A percentile compares a stretch with the other conserved stretches of the same genome.
Conservation (phyloP, 192 early-diverging fungal species). For the Backusella westeae region DNA sequence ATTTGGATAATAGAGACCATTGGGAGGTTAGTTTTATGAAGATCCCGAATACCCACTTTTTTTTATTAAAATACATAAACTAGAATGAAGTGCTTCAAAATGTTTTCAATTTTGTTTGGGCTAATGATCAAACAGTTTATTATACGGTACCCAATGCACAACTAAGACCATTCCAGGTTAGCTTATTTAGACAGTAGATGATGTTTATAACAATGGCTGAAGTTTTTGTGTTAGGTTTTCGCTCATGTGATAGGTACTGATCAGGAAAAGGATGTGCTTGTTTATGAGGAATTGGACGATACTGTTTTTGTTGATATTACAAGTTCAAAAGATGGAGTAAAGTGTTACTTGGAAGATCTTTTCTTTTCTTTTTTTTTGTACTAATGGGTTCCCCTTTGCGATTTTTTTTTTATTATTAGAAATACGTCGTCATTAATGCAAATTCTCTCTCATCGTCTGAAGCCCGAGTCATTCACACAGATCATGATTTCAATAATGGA, state of each 20-base stretch:
- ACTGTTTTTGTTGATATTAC: constrained; percentile 77
- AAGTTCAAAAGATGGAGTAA: constrained; percentile 66
- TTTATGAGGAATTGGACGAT: constrained; percentile 63
- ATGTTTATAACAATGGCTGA: not conserved
- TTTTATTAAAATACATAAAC: not conserved
- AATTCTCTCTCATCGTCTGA: constrained; percentile 73
- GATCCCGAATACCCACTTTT: no score
- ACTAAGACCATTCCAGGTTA: constrained; percentile 61
- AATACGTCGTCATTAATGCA: constrained; percentile 65
- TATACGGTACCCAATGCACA: constrained; percentile 71
- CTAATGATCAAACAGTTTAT: constrained; percentile 55
- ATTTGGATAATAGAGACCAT: constrained; percentile 33
- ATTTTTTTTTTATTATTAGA: constrained; percentile 21
- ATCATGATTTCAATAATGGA: constrained; percentile 39
- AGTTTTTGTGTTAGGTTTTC: constrained; percentile 37
- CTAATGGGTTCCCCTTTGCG: not conserved
- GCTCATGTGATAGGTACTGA: constrained; percentile 49
- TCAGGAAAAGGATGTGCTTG: constrained; percentile 47
- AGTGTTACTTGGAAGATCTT: no score
- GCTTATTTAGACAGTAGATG: not conserved
- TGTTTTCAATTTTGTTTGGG: constrained; percentile 74
- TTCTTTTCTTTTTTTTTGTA: not conserved
- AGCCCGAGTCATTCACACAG: constrained; percentile 52
- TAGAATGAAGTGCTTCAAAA: constrained; percentile 43
- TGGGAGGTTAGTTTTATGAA: constrained; percentile 18